Conservation (phyloP, 1,139 yeast genomes). For the Pichia terricola region DNA sequence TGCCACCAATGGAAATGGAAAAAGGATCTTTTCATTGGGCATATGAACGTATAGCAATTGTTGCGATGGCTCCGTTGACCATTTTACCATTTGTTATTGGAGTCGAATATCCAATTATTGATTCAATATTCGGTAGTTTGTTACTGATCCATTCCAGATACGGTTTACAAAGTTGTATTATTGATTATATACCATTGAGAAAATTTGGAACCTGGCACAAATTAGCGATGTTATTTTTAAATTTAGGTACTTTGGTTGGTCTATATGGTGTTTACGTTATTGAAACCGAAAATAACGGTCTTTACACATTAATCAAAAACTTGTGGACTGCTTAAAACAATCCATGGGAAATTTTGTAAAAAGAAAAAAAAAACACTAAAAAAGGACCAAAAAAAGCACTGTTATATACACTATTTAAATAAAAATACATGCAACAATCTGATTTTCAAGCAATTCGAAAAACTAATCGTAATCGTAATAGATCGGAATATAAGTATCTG, state of each 20-base stretch:
- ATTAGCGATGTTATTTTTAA: constrained; percentile 51
- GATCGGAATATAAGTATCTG: too few relatives aligned
- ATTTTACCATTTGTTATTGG: constrained; percentile 56
- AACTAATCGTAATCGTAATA: too few relatives aligned
- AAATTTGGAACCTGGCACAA: constrained; percentile 61
- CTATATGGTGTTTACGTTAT: constrained; percentile 60
- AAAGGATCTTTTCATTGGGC: constrained; percentile 75
- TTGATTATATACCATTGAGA: constrained; percentile 68
- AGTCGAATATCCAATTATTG: constrained; percentile 40
- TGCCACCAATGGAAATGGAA: constrained; percentile 43
- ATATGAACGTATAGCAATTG: constrained; percentile 48
- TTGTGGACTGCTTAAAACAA: constrained; percentile 10
- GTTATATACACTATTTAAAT: too few relatives aligned
- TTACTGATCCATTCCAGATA: constrained; percentile 56
- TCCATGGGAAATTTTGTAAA: background rate
- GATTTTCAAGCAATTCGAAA: too few relatives aligned
- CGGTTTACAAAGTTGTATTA: constrained; percentile 71
- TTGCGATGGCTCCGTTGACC: constrained; percentile 56
- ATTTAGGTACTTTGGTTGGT: constrained; percentile 53
- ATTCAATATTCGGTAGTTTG: constrained; percentile 46
- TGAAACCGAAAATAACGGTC: constrained; percentile 46
- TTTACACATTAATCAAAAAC: constrained; percentile 9
- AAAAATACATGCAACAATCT: too few relatives aligned
- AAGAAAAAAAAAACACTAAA: background rate
- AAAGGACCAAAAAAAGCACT: too few relatives aligned